A percentile compares a stretch with the other conserved stretches of the same genome.
These are phyloP conservation scores for Beauveria bassiana DNA, from an alignment of 2,329 filamentous ascomycete genomes.

Conservation along the genomic window DNA sequence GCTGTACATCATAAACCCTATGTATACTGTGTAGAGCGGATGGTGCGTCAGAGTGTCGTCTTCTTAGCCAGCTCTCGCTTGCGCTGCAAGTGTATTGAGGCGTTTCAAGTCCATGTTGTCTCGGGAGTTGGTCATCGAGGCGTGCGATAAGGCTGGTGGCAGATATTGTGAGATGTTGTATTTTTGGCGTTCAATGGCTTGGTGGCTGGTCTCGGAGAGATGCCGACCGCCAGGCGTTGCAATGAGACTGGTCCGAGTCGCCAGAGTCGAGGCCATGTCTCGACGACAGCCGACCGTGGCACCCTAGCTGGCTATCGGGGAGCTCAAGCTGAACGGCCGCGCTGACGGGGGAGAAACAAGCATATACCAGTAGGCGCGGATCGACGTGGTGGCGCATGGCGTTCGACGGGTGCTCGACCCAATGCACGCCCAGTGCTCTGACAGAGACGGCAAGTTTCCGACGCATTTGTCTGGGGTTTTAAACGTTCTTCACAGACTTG, in stretches of 20 bases:
- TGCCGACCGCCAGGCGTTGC: constrained; percentile 2
- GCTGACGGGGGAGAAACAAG: constrained; percentile 3
- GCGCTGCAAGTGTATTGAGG: background rate
- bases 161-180: background rate
- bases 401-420: constrained; percentile 7
- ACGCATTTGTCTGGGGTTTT: constrained; percentile 2
- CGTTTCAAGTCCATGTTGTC: background rate
- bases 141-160: background rate
- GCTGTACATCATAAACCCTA: background rate
- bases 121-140: background rate
- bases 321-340: constrained; percentile 1
- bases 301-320: constrained; percentile 10
- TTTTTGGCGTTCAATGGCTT: background rate
- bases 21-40: background rate
- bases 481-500: background rate
- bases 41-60: background rate
- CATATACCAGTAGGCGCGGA: background rate
- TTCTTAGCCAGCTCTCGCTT: background rate
- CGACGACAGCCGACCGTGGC: constrained; percentile 9
- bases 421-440: background rate
- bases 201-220: constrained; percentile 3
- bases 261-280: constrained; percentile 8
- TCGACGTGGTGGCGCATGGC: constrained; percentile 9
- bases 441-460: constrained; percentile 9
- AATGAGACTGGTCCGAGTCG: background rate